These are phyloP conservation scores for Chondrus crispus DNA, from an alignment of 23 red algal genomes.

Conservation along the genomic window DNA sequence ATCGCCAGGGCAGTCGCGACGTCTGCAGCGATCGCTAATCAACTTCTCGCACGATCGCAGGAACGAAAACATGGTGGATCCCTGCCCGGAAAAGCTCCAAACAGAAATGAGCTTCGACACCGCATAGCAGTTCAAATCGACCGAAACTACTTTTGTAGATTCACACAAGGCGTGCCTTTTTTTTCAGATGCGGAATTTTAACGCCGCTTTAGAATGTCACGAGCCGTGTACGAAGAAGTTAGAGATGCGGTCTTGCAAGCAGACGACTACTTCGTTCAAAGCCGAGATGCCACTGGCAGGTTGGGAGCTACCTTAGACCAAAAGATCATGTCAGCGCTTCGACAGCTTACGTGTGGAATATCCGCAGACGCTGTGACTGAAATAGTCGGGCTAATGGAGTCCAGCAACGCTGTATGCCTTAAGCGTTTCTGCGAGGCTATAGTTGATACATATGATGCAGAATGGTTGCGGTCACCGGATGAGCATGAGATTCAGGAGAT, in stretches of 20 bases:
- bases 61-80: too few species aligned
- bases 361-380: not conserved
- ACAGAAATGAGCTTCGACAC: too few species aligned
- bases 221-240: not conserved
- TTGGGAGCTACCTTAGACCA: not conserved
- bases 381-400: not conserved
- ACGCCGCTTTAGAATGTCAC: not conserved
- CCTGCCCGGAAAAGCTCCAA: too few species aligned
- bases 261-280: slow-evolving; percentile 13
- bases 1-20: too few species aligned
- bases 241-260: not conserved
- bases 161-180: too few species aligned
- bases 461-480: not conserved
- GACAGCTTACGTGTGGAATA: not conserved
- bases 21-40: too few species aligned
- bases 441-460: not conserved
- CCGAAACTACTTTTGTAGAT: too few species aligned
- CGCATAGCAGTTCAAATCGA: too few species aligned
- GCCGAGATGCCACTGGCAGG: not conserved
- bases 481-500: not conserved
- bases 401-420: not conserved
- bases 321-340: slow-evolving; percentile 4
- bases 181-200: slow-evolving; percentile 20
- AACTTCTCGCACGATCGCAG: too few species aligned
- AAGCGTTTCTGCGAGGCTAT: not conserved